phyloP scores from a whole-genome alignment of 768 basidiomycete genomes.

The Pleurotus platypus region DNA sequence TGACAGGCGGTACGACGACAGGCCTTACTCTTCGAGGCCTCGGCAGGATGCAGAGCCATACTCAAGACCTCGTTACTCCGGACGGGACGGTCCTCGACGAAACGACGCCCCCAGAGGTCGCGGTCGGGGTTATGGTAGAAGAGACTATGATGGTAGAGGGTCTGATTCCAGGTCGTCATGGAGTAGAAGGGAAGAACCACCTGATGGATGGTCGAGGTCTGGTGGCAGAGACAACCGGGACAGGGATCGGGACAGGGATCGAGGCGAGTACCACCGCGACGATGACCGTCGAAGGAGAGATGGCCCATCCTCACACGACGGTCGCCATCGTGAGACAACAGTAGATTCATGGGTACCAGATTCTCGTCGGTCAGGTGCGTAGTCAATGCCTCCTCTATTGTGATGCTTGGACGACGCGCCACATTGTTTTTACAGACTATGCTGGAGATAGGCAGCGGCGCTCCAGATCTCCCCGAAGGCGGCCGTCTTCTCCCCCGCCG shows the following conservation, averaged over 20 bases:
- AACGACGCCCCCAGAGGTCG: background rate
- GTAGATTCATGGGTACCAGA: conserved; percentile 3
- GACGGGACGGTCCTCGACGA: background rate
- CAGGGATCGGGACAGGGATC: conserved; percentile 18
- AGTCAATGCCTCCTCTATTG: background rate
- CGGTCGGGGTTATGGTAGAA: background rate
- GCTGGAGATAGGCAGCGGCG: background rate
- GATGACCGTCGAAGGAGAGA: conserved; percentile 17
- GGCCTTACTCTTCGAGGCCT: background rate
- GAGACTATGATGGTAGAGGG: background rate
- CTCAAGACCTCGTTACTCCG: background rate
- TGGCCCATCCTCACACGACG: conserved; percentile 16
- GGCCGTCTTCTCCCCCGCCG: conserved; percentile 14
- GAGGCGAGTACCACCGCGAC: conserved; percentile 20
- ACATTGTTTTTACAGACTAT: background rate
- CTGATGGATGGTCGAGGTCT: background rate
- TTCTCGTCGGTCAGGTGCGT: conserved; percentile 3
- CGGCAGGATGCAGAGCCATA: background rate
- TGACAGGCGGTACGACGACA: background rate
- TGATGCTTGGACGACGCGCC: background rate
- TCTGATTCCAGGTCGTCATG: background rate
- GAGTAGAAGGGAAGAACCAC: background rate
- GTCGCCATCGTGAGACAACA: conserved; percentile 11
- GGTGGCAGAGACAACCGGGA: conserved; percentile 10
- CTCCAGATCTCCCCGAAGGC: conserved; percentile 22